Evolutionary conservation across 306 rosid genomes (phyloP).

Genomic region (Prunus mume): DNA sequence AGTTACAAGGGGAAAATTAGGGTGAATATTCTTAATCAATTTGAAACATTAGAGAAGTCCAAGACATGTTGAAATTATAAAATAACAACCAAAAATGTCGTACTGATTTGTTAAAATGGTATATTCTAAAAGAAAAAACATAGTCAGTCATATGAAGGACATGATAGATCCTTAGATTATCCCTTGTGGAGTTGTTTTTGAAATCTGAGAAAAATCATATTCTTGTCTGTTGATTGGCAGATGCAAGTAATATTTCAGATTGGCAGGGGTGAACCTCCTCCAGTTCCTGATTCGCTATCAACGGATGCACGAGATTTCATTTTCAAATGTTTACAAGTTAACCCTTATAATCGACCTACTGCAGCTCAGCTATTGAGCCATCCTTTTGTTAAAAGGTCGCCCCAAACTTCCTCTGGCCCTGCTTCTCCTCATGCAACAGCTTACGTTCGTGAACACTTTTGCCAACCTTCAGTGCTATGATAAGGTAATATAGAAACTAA

Average conservation of each 20-base stretch:
- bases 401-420: conserved; percentile 52
- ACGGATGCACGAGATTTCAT: conserved; percentile 72
- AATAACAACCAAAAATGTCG: no score
- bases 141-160: background rate
- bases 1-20: background rate
- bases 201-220: background rate
- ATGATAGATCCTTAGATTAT: background rate
- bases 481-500: background rate
- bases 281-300: conserved; percentile 66
- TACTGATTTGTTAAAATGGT: no score
- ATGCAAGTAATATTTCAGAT: conserved; percentile 79
- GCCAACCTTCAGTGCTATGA: background rate
- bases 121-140: background rate
- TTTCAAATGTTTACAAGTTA: conserved; percentile 65
- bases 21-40: background rate
- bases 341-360: conserved; percentile 62
- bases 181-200: background rate
- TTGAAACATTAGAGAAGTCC: background rate
- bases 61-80: background rate
- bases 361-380: conserved; percentile 67
- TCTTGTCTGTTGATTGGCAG: conserved; percentile 32
- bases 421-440: conserved; percentile 47
- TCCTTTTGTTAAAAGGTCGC: conserved; percentile 61
- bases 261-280: conserved; percentile 75
- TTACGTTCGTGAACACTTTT: background rate